These are phyloP conservation scores for Helotiales sp. DNA, from an alignment of 2,329 filamentous ascomycete genomes.

Conservation along the genomic window DNA sequence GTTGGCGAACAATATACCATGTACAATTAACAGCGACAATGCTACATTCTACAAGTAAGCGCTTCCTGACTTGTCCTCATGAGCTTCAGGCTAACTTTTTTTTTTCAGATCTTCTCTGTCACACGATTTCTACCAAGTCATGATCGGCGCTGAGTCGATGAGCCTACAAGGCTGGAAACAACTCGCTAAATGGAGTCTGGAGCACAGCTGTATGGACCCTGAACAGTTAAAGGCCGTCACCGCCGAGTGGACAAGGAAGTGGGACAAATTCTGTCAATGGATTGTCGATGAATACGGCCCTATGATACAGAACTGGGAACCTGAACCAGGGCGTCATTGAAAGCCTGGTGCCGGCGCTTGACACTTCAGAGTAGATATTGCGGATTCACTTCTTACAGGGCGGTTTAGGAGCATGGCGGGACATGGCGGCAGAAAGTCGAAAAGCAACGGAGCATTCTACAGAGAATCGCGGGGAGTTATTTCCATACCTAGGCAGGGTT, in stretches of 20 bases:
- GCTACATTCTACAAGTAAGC: constrained; percentile 71
- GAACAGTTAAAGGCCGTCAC: constrained; percentile 49
- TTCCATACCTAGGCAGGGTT: not conserved
- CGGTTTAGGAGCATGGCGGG: too few relatives aligned
- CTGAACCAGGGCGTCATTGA: constrained; percentile 30
- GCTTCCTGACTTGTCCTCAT: not conserved
- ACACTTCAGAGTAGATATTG: not conserved
- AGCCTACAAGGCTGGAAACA: constrained; percentile 74
- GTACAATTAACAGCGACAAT: constrained; percentile 77
- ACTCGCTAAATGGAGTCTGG: constrained; percentile 65
- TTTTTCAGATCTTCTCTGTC: constrained; percentile 66
- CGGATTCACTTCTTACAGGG: not conserved
- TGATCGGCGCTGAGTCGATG: constrained; percentile 71
- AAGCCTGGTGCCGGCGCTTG: not conserved
- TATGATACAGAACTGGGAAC: constrained; percentile 28
- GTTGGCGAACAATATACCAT: constrained; percentile 74
- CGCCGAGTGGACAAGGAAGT: constrained; percentile 57
- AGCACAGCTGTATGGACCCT: constrained; percentile 60
- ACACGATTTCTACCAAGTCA: constrained; percentile 78
- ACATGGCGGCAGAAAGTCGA: not conserved
- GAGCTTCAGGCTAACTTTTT: constrained; percentile 19
- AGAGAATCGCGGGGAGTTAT: not conserved
- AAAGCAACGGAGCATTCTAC: not conserved
- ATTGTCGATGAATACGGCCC: constrained; percentile 52
- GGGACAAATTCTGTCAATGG: constrained; percentile 62